Conservation (phyloP, 2,329 filamentous ascomycete species). For the Phyllachora maydis region DNA sequence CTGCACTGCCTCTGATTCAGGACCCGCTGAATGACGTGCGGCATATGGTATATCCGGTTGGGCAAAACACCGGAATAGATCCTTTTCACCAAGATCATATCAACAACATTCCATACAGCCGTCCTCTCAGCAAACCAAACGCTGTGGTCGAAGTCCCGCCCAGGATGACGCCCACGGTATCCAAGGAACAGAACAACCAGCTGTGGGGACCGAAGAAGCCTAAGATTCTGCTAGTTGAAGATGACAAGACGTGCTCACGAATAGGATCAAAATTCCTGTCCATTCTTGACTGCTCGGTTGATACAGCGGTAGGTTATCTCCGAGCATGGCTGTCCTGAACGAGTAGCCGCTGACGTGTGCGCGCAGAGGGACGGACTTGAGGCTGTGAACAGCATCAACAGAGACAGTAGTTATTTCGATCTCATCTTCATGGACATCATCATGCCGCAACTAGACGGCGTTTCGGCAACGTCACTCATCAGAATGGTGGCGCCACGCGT, state of each 20-base stretch:
- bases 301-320: conserved; percentile 34
- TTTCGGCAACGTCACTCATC: conserved; percentile 85
- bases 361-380: conserved; percentile 64
- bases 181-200: conserved; percentile 18
- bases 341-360: not conserved
- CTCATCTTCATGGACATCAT: conserved; percentile 85
- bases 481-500: conserved; percentile 64
- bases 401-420: conserved; percentile 30
- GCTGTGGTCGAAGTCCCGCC: conserved; percentile 18
- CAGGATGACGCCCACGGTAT: conserved; percentile 14
- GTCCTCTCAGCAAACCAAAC: conserved; percentile 42
- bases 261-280: conserved; percentile 49
- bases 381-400: conserved; percentile 66
- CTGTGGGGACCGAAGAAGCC: conserved; percentile 46
- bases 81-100: conserved; percentile 90
- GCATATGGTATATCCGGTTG: conserved; percentile 74
- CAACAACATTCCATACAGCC: conserved; percentile 75
- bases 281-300: conserved; percentile 45
- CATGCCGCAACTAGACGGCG: conserved; percentile 90
- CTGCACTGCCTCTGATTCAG: conserved; percentile 17
- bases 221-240: conserved; percentile 78
- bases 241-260: conserved; percentile 44
- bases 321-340: not conserved
- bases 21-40: conserved; percentile 35
- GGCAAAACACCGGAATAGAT: conserved; percentile 79